Percentiles rank a stretch among this genome's conserved stretches.
phyloP scores from a whole-genome alignment of 1,139 yeast species.

The Scheffersomyces segobiensis region DNA sequence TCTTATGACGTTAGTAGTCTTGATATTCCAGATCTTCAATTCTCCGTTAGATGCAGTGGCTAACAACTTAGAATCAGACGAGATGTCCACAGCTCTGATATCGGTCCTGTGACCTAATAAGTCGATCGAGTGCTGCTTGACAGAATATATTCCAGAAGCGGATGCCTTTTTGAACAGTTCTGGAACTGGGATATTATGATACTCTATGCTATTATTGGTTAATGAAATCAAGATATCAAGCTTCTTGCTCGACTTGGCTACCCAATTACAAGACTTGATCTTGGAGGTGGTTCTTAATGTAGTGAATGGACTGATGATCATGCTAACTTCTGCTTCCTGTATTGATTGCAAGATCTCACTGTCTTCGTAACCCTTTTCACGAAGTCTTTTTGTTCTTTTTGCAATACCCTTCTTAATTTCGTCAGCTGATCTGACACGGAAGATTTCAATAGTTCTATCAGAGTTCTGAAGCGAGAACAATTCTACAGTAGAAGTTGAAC shows the following conservation, averaged over 20 bases:
- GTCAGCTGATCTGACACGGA: constrained; percentile 72
- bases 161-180: constrained; percentile 46
- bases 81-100: constrained; percentile 77
- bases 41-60: constrained; percentile 92
- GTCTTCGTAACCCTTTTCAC: constrained; percentile 63
- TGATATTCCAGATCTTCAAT: constrained; percentile 84
- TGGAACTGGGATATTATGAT: constrained; percentile 57
- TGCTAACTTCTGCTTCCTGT: constrained; percentile 54
- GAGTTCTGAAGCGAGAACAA: constrained; percentile 73
- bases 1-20: constrained; percentile 73
- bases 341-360: constrained; percentile 61
- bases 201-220: constrained; percentile 73
- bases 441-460: constrained; percentile 80
- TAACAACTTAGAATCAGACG: constrained; percentile 75
- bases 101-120: constrained; percentile 88
- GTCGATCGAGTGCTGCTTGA: constrained; percentile 60
- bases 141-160: constrained; percentile 32
- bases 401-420: constrained; percentile 79
- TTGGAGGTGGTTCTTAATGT: constrained; percentile 57
- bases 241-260: constrained; percentile 41
- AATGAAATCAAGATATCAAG: constrained; percentile 65
- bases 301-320: constrained; percentile 66
- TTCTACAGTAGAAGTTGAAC: constrained; percentile 25
- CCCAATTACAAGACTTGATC: constrained; percentile 60
- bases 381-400: constrained; percentile 76